Evolutionary conservation across 768 basidiomycete species (phyloP).

Genomic region (Agrocybe pediades): DNA sequence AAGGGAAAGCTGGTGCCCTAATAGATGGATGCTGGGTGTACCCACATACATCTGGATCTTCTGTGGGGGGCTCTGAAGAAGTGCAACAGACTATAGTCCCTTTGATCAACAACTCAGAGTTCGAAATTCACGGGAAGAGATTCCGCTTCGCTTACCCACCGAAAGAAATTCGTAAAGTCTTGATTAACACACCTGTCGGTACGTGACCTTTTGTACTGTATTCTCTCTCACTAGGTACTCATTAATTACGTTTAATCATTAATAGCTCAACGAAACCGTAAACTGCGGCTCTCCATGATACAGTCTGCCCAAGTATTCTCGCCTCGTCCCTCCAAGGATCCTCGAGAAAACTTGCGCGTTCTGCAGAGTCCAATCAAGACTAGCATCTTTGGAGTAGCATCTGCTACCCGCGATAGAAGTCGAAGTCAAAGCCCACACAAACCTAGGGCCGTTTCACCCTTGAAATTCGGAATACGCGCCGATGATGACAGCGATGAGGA

Average conservation of each 20-base stretch:
- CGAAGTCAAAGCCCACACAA: constrained; percentile 28
- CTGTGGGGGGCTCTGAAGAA: constrained; percentile 2
- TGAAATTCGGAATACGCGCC: constrained; percentile 15
- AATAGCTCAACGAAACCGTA: constrained; percentile 33
- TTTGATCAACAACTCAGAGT: constrained; percentile 62
- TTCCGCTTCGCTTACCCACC: constrained; percentile 79
- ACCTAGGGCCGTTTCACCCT: constrained; percentile 24
- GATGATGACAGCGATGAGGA: constrained; percentile 19
- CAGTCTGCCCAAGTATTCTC: constrained; percentile 73
- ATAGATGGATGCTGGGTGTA: constrained; percentile 67
- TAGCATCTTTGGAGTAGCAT: constrained; percentile 23
- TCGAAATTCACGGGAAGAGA: constrained; percentile 68
- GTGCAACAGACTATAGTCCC: constrained; percentile 56
- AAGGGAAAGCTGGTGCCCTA: constrained; percentile 56
- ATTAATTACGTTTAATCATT: background rate
- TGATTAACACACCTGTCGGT: constrained; percentile 53
- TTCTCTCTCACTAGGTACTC: too few species aligned
- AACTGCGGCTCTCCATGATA: constrained; percentile 75
- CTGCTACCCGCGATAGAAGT: background rate
- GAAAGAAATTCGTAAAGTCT: constrained; percentile 60
- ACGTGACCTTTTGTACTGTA: constrained; percentile 14
- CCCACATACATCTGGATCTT: constrained; percentile 33
- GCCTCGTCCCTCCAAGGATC: constrained; percentile 60
- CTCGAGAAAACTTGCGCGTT: constrained; percentile 62
- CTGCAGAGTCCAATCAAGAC: constrained; percentile 59